These are phyloP conservation scores for Bullera alba DNA, from an alignment of 768 basidiomycete genomes.

Conservation along the genomic window DNA sequence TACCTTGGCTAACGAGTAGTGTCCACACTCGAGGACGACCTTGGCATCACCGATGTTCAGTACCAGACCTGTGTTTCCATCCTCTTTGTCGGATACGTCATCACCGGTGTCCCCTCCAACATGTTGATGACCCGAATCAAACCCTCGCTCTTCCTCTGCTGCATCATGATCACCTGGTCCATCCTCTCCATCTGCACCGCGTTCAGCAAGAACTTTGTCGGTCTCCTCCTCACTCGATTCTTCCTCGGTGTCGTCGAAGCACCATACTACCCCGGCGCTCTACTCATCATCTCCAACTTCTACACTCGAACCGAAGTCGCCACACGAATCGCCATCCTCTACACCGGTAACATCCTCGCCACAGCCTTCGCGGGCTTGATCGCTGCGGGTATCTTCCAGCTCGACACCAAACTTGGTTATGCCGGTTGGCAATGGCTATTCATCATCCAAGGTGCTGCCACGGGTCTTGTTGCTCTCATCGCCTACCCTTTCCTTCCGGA, in stretches of 20 bases:
- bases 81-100: slow-evolving; percentile 33
- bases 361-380: slow-evolving; percentile 49
- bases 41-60: slow-evolving; percentile 29
- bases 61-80: slow-evolving; percentile 36
- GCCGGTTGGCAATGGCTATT: slow-evolving; percentile 64
- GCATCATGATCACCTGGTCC: slow-evolving; percentile 32
- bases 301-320: slow-evolving; percentile 56
- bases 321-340: slow-evolving; percentile 53
- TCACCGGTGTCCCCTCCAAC: slow-evolving; percentile 34
- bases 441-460: slow-evolving; percentile 14
- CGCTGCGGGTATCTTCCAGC: slow-evolving; percentile 67
- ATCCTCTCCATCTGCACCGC: slow-evolving; percentile 49
- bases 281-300: slow-evolving; percentile 28
- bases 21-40: slow-evolving; percentile 31
- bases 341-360: slow-evolving; percentile 16
- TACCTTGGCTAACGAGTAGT: background rate
- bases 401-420: slow-evolving; percentile 63
- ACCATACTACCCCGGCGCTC: slow-evolving; percentile 49
- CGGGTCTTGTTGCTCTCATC: slow-evolving; percentile 12
- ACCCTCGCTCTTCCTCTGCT: slow-evolving; percentile 15
- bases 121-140: slow-evolving; percentile 27
- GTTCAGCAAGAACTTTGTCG: slow-evolving; percentile 50
- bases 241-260: slow-evolving; percentile 7
- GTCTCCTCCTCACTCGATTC: slow-evolving; percentile 54
- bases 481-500: slow-evolving; percentile 20